These are phyloP conservation scores for Brassica juncea DNA, from an alignment of 345 rosid species.

Conservation along the genomic window DNA sequence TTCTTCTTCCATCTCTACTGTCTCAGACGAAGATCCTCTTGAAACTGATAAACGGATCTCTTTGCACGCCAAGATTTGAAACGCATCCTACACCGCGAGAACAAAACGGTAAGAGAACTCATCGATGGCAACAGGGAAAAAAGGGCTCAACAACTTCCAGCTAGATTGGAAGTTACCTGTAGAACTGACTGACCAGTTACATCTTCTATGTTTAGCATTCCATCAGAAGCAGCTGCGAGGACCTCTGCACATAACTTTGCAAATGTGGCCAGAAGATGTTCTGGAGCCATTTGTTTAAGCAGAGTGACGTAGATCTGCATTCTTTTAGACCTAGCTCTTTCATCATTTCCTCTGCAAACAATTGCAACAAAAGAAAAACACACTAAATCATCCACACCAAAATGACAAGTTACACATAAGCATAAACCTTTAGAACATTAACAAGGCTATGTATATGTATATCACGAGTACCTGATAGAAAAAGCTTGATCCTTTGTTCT, in stretches of 20 bases:
- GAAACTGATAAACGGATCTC: constrained; percentile 66
- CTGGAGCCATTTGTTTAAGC: constrained; percentile 97
- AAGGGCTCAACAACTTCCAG: neutral
- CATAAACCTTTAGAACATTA: constrained; percentile 2
- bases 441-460: constrained; percentile 8
- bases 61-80: constrained; percentile 82
- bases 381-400: constrained; percentile 24
- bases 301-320: constrained; percentile 78
- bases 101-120: constrained; percentile 4
- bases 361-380: neutral
- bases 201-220: constrained; percentile 77
- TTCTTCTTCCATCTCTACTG: constrained; percentile 52
- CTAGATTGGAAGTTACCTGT: constrained; percentile 55
- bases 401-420: constrained; percentile 22
- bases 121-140: neutral
- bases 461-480: constrained; percentile 59
- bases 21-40: constrained; percentile 58
- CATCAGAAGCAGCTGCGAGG: constrained; percentile 92
- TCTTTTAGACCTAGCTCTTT: constrained; percentile 71
- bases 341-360: constrained; percentile 73
- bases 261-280: constrained; percentile 88
- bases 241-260: constrained; percentile 96
- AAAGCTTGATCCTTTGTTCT: constrained; percentile 57
- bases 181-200: constrained; percentile 77
- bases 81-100: constrained; percentile 66